Evolutionary conservation across 2,329 filamentous ascomycete genomes (phyloP).

Genomic region (Aplosporella prunicola): DNA sequence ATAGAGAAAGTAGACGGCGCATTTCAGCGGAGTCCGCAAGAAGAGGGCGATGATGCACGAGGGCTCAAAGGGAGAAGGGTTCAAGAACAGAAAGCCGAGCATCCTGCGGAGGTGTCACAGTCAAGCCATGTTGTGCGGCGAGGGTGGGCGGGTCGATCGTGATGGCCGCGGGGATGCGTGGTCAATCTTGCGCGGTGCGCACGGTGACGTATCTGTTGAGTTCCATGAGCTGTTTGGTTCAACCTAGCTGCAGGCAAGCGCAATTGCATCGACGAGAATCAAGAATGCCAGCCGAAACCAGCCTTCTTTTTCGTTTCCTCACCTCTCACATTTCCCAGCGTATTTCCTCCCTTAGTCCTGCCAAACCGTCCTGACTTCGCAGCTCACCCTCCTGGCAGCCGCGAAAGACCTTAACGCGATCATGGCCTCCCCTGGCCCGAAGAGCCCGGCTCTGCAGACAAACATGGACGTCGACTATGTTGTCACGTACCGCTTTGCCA

Average conservation of each 20-base stretch:
- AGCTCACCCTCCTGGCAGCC: constrained; percentile 5
- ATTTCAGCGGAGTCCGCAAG: constrained; percentile 8
- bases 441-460: constrained; percentile 33
- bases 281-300: constrained; percentile 3
- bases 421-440: constrained; percentile 14
- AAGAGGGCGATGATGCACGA: constrained; percentile 2
- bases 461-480: constrained; percentile 81
- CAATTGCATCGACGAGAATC: background rate
- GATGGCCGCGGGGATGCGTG: constrained; percentile 5
- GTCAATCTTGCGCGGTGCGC: too few relatives aligned
- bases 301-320: constrained; percentile 8
- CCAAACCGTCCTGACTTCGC: background rate
- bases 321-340: constrained; percentile 7
- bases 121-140: background rate
- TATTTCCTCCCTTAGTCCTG: constrained; percentile 1
- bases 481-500: constrained; percentile 64
- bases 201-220: constrained; percentile 8
- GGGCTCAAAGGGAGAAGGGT: constrained; percentile 10
- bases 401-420: constrained; percentile 7
- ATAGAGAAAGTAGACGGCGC: constrained; percentile 49
- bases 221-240: too few relatives aligned
- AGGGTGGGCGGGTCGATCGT: background rate
- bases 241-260: background rate
- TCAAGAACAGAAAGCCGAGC: constrained; percentile 7
- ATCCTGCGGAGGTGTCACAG: background rate